Evolutionary conservation across 345 rosid genomes (phyloP).

Genomic region (Rhizophora mangle): DNA sequence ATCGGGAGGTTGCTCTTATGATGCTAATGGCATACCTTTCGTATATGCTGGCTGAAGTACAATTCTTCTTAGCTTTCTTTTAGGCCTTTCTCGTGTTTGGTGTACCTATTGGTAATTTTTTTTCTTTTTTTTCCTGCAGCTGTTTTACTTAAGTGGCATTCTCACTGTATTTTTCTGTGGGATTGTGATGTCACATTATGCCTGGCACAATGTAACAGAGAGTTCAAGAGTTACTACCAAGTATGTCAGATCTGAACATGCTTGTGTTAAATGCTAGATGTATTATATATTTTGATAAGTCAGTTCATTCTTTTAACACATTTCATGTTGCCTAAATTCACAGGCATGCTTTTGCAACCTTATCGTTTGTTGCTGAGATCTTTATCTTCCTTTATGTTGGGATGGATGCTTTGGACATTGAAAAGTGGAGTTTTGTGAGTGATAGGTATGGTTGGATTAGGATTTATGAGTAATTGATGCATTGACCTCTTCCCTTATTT

Average conservation of each 20-base stretch:
- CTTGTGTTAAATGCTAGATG: not conserved
- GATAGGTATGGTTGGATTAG: constrained; percentile 40
- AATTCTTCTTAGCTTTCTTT: constrained; percentile 1
- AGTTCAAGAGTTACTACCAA: constrained; percentile 83
- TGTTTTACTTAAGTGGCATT: constrained; percentile 75
- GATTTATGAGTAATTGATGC: not conserved
- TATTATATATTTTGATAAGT: not conserved
- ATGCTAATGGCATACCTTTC: constrained; percentile 34
- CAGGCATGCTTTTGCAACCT: constrained; percentile 96
- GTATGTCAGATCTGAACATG: constrained; percentile 38
- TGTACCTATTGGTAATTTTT: not conserved
- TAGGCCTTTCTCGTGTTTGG: not conserved
- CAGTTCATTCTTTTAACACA: not conserved
- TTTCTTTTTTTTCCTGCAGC: constrained; percentile 36
- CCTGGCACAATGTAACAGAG: constrained; percentile 95
- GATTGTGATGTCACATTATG: constrained; percentile 91
- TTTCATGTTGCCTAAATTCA: not conserved
- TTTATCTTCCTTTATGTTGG: constrained; percentile 96
- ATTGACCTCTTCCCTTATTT: not conserved
- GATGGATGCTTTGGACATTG: constrained; percentile 99
- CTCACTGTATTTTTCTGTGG: constrained; percentile 92
- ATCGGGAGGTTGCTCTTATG: constrained; percentile 35
- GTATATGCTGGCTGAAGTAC: constrained; percentile 32
- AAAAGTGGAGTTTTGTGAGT: constrained; percentile 90
- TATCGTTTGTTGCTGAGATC: constrained; percentile 90